Evolutionary conservation across 2,329 filamentous ascomycete genomes (phyloP).

Genomic region (Chalaropsis thielavioides): DNA sequence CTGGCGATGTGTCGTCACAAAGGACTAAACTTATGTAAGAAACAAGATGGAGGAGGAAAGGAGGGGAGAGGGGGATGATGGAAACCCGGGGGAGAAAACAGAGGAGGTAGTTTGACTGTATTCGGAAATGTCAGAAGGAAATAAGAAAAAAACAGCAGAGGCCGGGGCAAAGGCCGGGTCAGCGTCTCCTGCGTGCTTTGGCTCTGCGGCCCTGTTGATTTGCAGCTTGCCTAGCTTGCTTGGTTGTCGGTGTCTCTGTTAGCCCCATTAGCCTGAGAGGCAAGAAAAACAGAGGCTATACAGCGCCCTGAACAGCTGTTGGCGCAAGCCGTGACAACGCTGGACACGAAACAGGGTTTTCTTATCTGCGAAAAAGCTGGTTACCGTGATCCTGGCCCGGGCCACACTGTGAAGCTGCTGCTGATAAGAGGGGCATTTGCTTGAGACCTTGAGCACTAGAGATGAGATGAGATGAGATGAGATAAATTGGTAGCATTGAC

Average conservation of each 20-base stretch:
- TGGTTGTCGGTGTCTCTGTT: not conserved
- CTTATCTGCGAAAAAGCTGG: no score
- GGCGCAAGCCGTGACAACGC: no score
- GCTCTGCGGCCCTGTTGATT: not conserved
- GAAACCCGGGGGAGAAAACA: not conserved
- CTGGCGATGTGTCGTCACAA: not conserved
- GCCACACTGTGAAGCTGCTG: no score
- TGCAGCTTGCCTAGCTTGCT: not conserved
- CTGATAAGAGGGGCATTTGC: no score
- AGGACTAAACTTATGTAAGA: not conserved
- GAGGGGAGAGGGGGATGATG: not conserved
- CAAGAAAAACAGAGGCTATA: not conserved
- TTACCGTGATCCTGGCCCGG: no score
- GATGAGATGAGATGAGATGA: no score
- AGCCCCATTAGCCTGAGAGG: not conserved
- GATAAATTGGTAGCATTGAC: no score
- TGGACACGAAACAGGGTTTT: no score
- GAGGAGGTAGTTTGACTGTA: not conserved
- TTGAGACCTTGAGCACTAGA: no score
- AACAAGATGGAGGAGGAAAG: no score
- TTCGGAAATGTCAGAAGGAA: not conserved
- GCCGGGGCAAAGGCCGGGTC: not conserved
- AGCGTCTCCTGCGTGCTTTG: not conserved
- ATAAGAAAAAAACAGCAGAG: not conserved
- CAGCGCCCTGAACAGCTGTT: not conserved